A percentile compares a stretch with the other conserved stretches of the same genome.
Conservation (phyloP, 768 basidiomycete species). For the Mycena polygramma region DNA sequence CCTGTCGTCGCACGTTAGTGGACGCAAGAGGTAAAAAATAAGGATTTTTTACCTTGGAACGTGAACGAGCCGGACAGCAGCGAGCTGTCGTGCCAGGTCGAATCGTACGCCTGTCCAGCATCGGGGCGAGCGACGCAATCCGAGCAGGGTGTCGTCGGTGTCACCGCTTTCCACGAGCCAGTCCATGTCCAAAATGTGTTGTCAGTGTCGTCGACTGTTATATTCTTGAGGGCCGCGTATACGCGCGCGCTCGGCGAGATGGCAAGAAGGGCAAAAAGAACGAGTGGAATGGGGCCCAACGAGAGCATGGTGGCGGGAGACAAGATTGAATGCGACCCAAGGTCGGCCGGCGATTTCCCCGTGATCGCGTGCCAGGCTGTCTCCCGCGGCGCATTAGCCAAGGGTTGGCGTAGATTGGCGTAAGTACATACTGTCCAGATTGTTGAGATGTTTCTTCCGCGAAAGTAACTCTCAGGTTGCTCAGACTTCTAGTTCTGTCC, state of each 20-base stretch:
- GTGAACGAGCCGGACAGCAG: not conserved
- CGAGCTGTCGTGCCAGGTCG: not conserved
- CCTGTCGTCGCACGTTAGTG: not conserved
- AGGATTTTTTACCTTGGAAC: not conserved
- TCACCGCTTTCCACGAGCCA: not conserved
- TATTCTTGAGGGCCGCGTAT: slow-evolving; percentile 10
- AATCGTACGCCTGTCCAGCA: not conserved
- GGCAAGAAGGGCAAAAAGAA: not conserved
- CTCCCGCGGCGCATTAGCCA: too few relatives aligned
- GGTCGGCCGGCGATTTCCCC: too few relatives aligned
- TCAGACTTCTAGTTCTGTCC: too few relatives aligned
- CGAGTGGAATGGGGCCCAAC: not conserved
- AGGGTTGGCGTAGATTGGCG: too few relatives aligned
- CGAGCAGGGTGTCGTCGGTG: slow-evolving; percentile 13
- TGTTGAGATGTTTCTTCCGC: too few relatives aligned
- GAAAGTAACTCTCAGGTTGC: too few relatives aligned
- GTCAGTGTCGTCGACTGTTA: slow-evolving; percentile 28
- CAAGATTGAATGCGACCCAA: too few relatives aligned
- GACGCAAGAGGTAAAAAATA: not conserved
- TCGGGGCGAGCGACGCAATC: not conserved
- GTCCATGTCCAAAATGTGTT: slow-evolving; percentile 7
- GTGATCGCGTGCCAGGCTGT: too few relatives aligned
- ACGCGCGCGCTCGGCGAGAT: not conserved
- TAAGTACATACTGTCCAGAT: too few relatives aligned
- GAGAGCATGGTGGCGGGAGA: not conserved